A percentile compares a stretch with the other conserved stretches of the same genome.
phyloP scores from a whole-genome alignment of 2,329 filamentous ascomycete species.

The Lasiodiplodia citricola region DNA sequence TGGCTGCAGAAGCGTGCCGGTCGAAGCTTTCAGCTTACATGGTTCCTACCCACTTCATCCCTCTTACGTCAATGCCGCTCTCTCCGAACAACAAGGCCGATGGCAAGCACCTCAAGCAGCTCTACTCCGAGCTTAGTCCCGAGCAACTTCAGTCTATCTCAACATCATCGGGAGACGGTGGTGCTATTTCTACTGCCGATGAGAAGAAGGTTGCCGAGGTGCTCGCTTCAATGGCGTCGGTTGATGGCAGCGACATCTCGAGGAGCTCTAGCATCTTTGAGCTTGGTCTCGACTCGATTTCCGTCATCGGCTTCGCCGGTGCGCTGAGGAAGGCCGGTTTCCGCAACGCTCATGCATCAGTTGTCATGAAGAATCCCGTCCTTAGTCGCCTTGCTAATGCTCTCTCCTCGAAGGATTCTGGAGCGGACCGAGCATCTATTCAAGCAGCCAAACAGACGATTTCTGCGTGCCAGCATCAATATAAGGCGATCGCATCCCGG shows the following conservation, averaged over 20 bases:
- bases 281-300: constrained; percentile 86
- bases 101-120: constrained; percentile 66
- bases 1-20: constrained; percentile 63
- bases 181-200: constrained; percentile 39
- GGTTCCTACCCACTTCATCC: constrained; percentile 84
- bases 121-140: constrained; percentile 68
- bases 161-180: constrained; percentile 30
- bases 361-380: constrained; percentile 65
- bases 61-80: constrained; percentile 73
- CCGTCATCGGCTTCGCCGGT: constrained; percentile 72
- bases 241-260: constrained; percentile 53
- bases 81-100: constrained; percentile 92
- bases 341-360: constrained; percentile 63
- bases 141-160: constrained; percentile 66
- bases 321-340: constrained; percentile 69
- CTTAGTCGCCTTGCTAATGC: constrained; percentile 49
- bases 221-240: constrained; percentile 60
- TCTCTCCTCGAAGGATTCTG: constrained; percentile 31
- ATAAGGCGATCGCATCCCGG: constrained; percentile 59
- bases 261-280: constrained; percentile 77
- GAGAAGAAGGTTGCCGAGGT: constrained; percentile 58
- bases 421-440: constrained; percentile 36
- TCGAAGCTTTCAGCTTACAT: constrained; percentile 80
- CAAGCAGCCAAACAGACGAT: constrained; percentile 65
- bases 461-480: constrained; percentile 66